Base-by-base conservation (phyloP, 306 rosid species). In the Inga laurina region DNA sequence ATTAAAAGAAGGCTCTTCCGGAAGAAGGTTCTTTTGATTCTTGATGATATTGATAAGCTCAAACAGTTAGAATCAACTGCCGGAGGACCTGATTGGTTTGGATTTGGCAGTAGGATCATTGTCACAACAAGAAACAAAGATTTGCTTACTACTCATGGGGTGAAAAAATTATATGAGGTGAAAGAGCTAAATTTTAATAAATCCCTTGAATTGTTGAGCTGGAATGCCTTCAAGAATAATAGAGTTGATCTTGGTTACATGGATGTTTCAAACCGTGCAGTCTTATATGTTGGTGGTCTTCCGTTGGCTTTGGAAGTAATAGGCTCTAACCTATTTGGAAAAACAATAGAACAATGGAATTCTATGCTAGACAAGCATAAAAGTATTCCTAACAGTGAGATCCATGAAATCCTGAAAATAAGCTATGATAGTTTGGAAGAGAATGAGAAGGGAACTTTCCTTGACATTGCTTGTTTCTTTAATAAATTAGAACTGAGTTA, bases 271-370 rank as follows among this genome's bases (percentile, higher is more conserved):
- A 69, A 44, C 1, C 27, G 44, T 0, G 78, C 7, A 56, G 49
- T 80, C 9, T 8, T 0, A 16, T 80, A 80, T 80, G 59, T 59
- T 35, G 9, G 57, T 21, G 75, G 82, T 21, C 78, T 75, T 35
- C 84, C 87, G 13, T 10, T 84, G 41, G 87, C 81, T 24, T 59
- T 84, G 15, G 82, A 84, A 69, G 46, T 80, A 22, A 49, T 80
- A 32, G 84, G 87, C 18, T 80, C 87, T 12, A 6, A 45, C 32
- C 59, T 84, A 30, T 35, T 3, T 37, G 51, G 87, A 2, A 80
- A 16, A 32, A 12, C 19, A 0, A 10, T 68, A 59, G 39, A 80
- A 18, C 74, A 84, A 8, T 80, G 87, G 82, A 15, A 70, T 10
- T 80, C 56, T 45, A 5, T 22, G 4, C 72, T 84, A 2, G 49